Evolutionary conservation across 2,329 filamentous ascomycete species (phyloP).

Genomic region (Cytospora leucostoma): DNA sequence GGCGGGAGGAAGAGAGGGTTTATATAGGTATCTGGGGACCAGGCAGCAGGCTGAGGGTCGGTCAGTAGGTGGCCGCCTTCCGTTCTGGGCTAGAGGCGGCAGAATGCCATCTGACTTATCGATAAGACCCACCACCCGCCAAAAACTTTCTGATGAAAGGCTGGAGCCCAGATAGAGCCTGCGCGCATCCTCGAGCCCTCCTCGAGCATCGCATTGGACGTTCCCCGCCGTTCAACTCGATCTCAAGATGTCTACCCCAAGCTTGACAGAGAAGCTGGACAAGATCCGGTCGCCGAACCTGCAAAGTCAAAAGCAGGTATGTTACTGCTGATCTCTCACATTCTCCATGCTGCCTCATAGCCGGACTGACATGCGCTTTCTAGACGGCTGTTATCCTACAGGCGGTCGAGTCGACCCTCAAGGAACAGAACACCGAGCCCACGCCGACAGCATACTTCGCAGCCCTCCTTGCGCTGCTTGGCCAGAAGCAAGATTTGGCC

Average conservation of each 20-base stretch:
- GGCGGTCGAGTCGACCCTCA: conserved; percentile 89
- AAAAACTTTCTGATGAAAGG: conserved; percentile 20
- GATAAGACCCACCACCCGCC: conserved; percentile 26
- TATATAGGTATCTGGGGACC: conserved; percentile 32
- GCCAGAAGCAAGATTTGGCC: conserved; percentile 78
- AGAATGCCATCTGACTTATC: conserved; percentile 19
- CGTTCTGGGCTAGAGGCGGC: neutral
- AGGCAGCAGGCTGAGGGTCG: neutral
- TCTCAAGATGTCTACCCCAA: conserved; percentile 50
- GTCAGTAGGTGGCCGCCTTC: conserved; percentile 5
- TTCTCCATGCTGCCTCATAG: conserved; percentile 29
- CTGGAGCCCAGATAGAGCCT: conserved; percentile 8
- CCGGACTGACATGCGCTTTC: conserved; percentile 27
- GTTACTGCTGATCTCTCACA: conserved; percentile 32
- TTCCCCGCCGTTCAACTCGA: conserved; percentile 1
- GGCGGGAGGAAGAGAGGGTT: conserved; percentile 8
- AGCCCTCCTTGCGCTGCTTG: conserved; percentile 85
- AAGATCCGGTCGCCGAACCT: conserved; percentile 97
- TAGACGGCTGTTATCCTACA: conserved; percentile 84
- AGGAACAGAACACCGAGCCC: conserved; percentile 79
- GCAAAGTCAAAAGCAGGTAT: conserved; percentile 90
- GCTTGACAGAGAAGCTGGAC: conserved; percentile 85
- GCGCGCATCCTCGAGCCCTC: neutral
- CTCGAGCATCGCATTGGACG: neutral
- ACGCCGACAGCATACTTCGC: conserved; percentile 94